phyloP scores from a whole-genome alignment of 2,329 filamentous ascomycete species.

The Fusarium citri region DNA sequence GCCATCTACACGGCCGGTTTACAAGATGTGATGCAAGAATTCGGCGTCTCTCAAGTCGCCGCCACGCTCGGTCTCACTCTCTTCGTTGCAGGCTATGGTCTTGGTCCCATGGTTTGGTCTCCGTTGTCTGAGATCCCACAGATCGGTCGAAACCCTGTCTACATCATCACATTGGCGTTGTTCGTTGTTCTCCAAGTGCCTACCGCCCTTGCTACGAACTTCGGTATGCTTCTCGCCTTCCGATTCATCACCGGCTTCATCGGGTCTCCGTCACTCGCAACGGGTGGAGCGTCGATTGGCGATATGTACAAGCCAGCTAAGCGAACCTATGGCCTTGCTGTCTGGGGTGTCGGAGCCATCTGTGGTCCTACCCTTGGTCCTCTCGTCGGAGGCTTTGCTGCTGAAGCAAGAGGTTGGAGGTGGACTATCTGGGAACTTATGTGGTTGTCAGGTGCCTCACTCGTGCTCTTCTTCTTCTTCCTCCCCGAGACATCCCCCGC shows the following conservation, averaged over 20 bases:
- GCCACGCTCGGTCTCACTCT: slow-evolving; percentile 4
- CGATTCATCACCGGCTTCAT: slow-evolving; percentile 64
- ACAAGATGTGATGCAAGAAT: slow-evolving; percentile 1
- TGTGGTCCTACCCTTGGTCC: slow-evolving; percentile 24
- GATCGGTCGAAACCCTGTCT: slow-evolving; percentile 66
- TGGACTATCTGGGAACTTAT: slow-evolving; percentile 45
- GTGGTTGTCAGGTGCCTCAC: slow-evolving; percentile 31
- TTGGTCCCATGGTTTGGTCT: slow-evolving; percentile 10
- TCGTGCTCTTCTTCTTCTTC: slow-evolving; percentile 40
- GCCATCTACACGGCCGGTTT: slow-evolving; percentile 12
- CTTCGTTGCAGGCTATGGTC: slow-evolving; percentile 1
- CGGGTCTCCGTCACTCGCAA: slow-evolving; percentile 42
- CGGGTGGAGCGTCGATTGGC: slow-evolving; percentile 3
- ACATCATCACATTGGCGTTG: slow-evolving; percentile 67
- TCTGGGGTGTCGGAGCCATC: slow-evolving; percentile 1
- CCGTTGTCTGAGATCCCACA: slow-evolving; percentile 61
- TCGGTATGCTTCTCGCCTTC: slow-evolving; percentile 63
- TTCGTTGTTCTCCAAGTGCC: slow-evolving; percentile 68
- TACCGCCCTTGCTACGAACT: slow-evolving; percentile 64
- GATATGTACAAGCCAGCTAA: slow-evolving; percentile 11
- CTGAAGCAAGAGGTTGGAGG: slow-evolving; percentile 32
- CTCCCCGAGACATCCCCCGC: slow-evolving; percentile 42
- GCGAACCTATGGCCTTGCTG: neutral
- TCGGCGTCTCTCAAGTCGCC: slow-evolving; percentile 4
- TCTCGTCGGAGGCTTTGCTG: slow-evolving; percentile 14